Conservation (phyloP, 108 stramenopile genomes). For the Bacterosira constricta region DNA sequence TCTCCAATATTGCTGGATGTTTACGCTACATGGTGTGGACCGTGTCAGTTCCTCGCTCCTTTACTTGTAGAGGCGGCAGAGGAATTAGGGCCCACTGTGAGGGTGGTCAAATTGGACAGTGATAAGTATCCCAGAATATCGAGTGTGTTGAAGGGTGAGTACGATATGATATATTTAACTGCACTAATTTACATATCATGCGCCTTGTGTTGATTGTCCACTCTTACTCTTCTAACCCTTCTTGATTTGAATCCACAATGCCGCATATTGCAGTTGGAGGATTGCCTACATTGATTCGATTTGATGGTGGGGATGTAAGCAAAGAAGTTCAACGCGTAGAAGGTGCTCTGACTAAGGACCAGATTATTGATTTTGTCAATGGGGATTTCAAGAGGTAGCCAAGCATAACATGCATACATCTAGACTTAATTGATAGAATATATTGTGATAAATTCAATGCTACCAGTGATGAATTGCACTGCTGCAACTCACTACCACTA, state of each 20-base stretch:
- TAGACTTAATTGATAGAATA: no score
- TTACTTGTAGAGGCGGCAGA: conserved; percentile 67
- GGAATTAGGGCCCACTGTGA: conserved; percentile 60
- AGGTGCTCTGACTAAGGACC: conserved; percentile 77
- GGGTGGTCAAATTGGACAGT: conserved; percentile 83
- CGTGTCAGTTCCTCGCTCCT: conserved; percentile 82
- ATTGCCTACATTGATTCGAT: conserved; percentile 52
- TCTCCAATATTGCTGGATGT: conserved; percentile 83
- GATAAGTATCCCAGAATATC: conserved; percentile 70
- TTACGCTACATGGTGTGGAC: conserved; percentile 92
- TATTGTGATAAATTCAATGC: no score
- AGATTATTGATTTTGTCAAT: conserved; percentile 62
- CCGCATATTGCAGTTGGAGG: conserved; percentile 64
- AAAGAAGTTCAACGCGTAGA: conserved; percentile 63
- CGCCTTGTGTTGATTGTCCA: no score
- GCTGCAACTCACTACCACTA: no score
- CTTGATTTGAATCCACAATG: no score
- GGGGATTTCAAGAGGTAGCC: conserved; percentile 9
- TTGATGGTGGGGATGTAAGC: conserved; percentile 52
- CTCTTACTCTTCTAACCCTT: no score
- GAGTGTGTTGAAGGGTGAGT: conserved; percentile 50
- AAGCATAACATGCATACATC: no score
- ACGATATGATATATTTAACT: no score
- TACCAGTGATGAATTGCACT: no score
- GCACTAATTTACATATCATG: no score